Conservation (phyloP, 176 grass and related monocot genomes). For the Hsuehochloa calcarea region DNA sequence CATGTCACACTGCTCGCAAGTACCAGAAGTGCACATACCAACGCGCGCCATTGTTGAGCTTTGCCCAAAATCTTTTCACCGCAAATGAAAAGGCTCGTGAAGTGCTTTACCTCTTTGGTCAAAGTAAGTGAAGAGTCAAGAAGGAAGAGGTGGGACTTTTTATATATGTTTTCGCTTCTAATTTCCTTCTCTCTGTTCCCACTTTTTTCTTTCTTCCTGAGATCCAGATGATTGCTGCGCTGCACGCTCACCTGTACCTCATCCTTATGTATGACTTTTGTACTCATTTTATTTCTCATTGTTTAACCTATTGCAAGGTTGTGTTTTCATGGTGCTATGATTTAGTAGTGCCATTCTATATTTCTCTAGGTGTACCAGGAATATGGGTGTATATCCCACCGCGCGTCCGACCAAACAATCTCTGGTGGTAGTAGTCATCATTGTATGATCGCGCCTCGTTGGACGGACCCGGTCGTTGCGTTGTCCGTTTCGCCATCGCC, state of each 20-base stretch:
- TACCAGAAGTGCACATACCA: neutral
- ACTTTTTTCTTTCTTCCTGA: neutral
- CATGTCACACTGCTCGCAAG: neutral
- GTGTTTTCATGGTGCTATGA: neutral
- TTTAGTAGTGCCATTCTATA: neutral
- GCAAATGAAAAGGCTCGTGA: neutral
- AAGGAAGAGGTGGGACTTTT: neutral
- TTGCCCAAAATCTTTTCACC: neutral
- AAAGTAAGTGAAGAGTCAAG: conserved; percentile 1
- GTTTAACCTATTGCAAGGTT: neutral
- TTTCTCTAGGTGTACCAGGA: neutral
- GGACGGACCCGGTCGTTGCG: neutral
- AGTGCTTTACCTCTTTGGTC: conserved; percentile 16
- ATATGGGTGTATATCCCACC: neutral
- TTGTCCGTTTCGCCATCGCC: neutral
- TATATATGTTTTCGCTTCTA: neutral
- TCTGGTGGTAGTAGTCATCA: neutral
- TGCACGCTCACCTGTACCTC: conserved; percentile 11
- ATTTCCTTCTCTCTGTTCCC: neutral
- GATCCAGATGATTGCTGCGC: conserved; percentile 36
- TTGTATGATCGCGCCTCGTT: neutral
- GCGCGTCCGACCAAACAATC: neutral
- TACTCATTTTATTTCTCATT: neutral
- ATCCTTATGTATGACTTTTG: conserved; percentile 12
- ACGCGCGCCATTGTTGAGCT: neutral